These are phyloP conservation scores for Desmodesmus armatus DNA, from an alignment of 139 green algal species.

Conservation along the genomic window DNA sequence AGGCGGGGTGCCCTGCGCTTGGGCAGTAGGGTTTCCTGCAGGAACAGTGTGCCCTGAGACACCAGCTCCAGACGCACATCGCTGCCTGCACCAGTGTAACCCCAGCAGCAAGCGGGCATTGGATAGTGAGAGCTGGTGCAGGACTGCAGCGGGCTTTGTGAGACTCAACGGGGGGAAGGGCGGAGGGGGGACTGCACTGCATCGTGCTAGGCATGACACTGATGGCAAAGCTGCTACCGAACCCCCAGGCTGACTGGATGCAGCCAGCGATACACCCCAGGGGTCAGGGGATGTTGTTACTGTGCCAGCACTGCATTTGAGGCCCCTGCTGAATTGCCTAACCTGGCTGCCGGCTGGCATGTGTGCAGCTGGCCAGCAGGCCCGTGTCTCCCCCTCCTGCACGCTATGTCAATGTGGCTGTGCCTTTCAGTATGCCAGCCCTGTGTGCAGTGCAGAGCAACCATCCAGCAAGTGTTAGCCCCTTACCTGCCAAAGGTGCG, in stretches of 20 bases:
- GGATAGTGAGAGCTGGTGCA: neutral
- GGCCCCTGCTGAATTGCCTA: neutral
- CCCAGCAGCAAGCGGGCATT: neutral
- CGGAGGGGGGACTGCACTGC: neutral
- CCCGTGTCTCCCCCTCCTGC: neutral
- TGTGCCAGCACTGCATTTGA: neutral
- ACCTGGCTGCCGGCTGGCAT: neutral
- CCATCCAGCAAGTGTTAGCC: neutral
- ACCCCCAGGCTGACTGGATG: neutral
- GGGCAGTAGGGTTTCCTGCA: constrained; percentile 1
- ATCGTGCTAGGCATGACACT: neutral
- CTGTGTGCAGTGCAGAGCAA: neutral
- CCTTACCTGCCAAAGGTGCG: constrained; percentile 2
- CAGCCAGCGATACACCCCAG: too few relatives aligned
- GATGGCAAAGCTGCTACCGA: neutral
- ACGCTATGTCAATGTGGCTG: too few relatives aligned
- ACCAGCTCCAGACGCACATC: constrained; percentile 13
- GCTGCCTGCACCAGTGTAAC: neutral
- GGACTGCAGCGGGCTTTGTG: too few relatives aligned
- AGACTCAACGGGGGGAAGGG: neutral
- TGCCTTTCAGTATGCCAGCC: too few relatives aligned
- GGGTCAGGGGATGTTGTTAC: too few relatives aligned
- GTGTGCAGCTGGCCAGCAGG: neutral
- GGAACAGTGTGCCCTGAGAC: constrained; percentile 2
- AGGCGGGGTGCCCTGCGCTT: constrained; percentile 3